Evolutionary conservation across 23 red algal species (phyloP).

Genomic region (Gracilariopsis chorda): DNA sequence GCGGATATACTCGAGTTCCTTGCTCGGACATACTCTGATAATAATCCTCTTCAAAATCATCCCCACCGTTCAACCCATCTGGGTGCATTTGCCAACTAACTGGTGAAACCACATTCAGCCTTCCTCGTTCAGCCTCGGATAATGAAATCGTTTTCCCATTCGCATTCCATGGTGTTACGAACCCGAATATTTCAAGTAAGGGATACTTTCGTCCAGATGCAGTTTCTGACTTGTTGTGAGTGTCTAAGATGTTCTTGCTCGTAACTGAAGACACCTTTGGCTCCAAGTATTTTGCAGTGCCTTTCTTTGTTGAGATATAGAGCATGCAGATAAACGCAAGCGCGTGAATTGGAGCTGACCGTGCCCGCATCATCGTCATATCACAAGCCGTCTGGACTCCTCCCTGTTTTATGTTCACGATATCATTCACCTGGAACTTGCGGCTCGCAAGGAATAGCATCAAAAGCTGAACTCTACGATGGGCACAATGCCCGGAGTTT

Average conservation of each 20-base stretch:
- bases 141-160: conserved; percentile 3
- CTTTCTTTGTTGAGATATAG: too few species aligned
- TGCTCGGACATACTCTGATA: not conserved
- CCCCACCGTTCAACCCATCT: conserved; percentile 4
- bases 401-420: too few species aligned
- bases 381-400: too few species aligned
- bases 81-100: conserved; percentile 45
- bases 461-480: too few species aligned
- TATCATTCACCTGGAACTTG: too few species aligned
- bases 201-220: not conserved
- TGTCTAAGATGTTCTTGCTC: not conserved
- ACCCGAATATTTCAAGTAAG: not conserved
- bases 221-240: not conserved
- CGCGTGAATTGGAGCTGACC: too few species aligned
- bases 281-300: not conserved
- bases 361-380: too few species aligned
- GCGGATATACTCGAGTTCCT: conserved; percentile 16
- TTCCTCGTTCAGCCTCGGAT: not conserved
- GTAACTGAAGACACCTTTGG: not conserved
- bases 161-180: conserved; percentile 52
- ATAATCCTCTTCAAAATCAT: not conserved
- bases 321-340: too few species aligned
- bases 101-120: conserved; percentile 6
- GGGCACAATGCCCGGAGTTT: too few species aligned
- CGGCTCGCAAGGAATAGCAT: too few species aligned